phyloP scores from a whole-genome alignment of 176 grass and related monocot species.

The Alloteropsis semialata region DNA sequence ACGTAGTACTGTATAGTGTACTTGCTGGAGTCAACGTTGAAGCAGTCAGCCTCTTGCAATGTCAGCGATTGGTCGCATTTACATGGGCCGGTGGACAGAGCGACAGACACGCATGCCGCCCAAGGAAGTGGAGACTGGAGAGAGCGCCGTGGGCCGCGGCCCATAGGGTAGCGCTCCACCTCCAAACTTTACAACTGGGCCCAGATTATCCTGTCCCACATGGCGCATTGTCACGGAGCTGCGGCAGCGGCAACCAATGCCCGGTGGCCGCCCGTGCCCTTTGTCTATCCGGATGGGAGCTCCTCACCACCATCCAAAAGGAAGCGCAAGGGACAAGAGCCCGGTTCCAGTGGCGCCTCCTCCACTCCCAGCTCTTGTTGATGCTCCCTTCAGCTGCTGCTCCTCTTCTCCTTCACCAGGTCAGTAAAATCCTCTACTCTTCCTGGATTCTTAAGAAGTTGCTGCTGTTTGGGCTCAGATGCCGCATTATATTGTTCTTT shows the following conservation, averaged over 20 bases:
- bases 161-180: neutral
- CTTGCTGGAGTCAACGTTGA: too few species aligned
- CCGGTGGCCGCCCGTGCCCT: neutral
- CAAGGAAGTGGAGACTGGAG: neutral
- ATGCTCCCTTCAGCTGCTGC: conserved; percentile 7
- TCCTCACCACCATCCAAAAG: conserved; percentile 19
- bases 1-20: too few species aligned
- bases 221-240: neutral
- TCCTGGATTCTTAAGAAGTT: neutral
- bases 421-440: neutral
- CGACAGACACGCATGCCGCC: neutral
- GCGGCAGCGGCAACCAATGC: neutral
- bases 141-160: neutral
- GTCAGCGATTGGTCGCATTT: too few species aligned
- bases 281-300: conserved; percentile 27
- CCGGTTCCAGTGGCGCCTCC: neutral
- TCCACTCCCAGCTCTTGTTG: conserved; percentile 7
- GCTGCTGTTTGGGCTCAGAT: neutral
- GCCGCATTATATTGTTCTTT: neutral
- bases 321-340: neutral
- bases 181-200: neutral
- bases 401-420: conserved; percentile 18
- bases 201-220: neutral
- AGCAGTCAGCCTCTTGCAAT: too few species aligned
- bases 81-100: neutral